A percentile compares a stretch with the other conserved stretches of the same genome.
Evolutionary conservation across 345 rosid genomes (phyloP).

Genomic region (Moricandia arvensis): DNA sequence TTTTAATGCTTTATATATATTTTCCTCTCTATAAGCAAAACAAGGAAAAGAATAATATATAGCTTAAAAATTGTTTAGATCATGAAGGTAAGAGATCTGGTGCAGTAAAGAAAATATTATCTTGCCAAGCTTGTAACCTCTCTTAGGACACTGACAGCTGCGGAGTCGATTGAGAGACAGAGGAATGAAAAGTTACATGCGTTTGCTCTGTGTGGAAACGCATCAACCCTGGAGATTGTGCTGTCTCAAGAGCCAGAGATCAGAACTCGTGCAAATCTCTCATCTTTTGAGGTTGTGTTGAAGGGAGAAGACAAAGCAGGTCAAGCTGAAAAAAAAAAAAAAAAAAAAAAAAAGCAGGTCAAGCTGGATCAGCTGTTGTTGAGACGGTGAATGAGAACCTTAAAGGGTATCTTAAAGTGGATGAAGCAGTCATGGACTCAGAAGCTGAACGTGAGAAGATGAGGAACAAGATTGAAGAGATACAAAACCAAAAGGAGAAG

Average conservation of each 20-base stretch:
- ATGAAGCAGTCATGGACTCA: not conserved
- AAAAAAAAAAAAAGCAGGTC: too few species aligned
- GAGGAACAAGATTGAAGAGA: not conserved
- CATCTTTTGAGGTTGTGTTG: not conserved
- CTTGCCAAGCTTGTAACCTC: not conserved
- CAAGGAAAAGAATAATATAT: too few species aligned
- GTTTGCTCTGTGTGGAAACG: not conserved
- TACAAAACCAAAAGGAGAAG: not conserved
- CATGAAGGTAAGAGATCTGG: too few species aligned
- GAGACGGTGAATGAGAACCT: not conserved
- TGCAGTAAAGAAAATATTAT: too few species aligned
- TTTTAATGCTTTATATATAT: too few species aligned
- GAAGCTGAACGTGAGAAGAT: not conserved
- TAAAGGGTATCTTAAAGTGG: not conserved
- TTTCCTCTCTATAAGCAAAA: too few species aligned
- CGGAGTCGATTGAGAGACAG: not conserved
- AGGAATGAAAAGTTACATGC: not conserved
- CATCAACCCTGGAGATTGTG: not conserved
- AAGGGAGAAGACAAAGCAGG: not conserved
- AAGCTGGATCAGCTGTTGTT: too few species aligned
- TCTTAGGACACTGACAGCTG: slow-evolving; percentile 55
- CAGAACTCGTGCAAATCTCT: not conserved
- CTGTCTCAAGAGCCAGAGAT: not conserved
- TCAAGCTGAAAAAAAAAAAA: too few species aligned
- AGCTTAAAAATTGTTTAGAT: too few species aligned